A percentile compares a stretch with the other conserved stretches of the same genome.
Conservation (phyloP, 2,329 filamentous ascomycete genomes). For the Ploettnerulaceae sp. region DNA sequence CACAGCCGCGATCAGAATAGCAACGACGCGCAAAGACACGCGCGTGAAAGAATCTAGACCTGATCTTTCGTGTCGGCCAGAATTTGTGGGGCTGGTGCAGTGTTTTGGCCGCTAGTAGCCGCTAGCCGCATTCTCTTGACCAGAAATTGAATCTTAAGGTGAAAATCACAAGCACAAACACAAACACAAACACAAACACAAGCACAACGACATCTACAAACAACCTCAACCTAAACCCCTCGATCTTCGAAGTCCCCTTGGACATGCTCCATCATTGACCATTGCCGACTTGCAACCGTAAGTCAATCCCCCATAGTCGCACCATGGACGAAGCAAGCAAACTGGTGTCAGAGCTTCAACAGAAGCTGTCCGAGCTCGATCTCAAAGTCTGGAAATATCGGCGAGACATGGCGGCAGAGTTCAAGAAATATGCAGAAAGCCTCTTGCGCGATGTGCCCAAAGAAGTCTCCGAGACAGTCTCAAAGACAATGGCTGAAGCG, state of each 20-base stretch:
- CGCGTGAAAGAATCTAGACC: conserved; percentile 4
- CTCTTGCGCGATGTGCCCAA: conserved; percentile 45
- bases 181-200: too few species aligned
- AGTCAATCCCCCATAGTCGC: conserved; percentile 6
- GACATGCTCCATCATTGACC: conserved; percentile 6
- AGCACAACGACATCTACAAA: background rate
- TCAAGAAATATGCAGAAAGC: conserved; percentile 48
- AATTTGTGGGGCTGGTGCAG: background rate
- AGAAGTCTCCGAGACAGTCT: conserved; percentile 45
- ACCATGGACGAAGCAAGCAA: conserved; percentile 46
- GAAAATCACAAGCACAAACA: too few species aligned
- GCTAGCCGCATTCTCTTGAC: background rate
- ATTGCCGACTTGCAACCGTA: conserved; percentile 10
- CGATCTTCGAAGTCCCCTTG: background rate
- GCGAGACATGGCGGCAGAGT: conserved; percentile 52
- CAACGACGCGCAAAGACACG: conserved; percentile 1
- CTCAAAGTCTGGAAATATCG: conserved; percentile 52
- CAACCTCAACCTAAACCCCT: background rate
- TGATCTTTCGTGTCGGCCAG: background rate
- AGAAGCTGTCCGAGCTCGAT: conserved; percentile 47
- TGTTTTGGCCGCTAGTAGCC: conserved; percentile 8
- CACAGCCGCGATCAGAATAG: background rate
- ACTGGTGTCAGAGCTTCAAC: conserved; percentile 34
- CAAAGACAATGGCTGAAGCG: conserved; percentile 36
- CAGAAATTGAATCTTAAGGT: background rate